Base-by-base conservation (phyloP, 371 early-diverging fungal species). In the Dentiscutata heterogama region DNA sequence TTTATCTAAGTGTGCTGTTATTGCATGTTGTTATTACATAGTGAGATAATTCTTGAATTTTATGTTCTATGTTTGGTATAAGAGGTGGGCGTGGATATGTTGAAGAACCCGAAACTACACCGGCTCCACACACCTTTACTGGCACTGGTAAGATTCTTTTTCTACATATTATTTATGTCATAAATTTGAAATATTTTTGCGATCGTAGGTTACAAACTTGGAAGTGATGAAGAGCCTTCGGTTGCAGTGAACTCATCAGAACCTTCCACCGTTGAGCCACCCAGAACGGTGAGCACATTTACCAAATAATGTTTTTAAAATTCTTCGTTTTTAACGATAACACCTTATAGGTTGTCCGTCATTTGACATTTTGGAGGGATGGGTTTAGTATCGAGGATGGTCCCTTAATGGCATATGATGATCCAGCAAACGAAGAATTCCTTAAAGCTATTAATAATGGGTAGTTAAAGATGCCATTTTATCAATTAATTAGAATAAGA, bases 371-470 rank as follows among this genome's bases (percentile, higher is more conserved):
- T 82, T 99, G 98, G 97, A 90, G 94, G 71, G 93, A 98, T 84
- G 99, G 99, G 46, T 98, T 98, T 84, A 96, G 94, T 79, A 91
- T 99, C 75, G 98, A 96, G 54, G 98, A 98, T 83, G 99, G 99
- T 0, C 96, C 96, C 0, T 86, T 99, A 63, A 88, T 93, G 83
- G 86, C 89, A 58, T 96, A 95, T 82, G 91, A 94, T 61, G 96
- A 96, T 83, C 98, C 98, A 14, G 93, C 90, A 64, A 97, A 95
- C 86, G 91, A 94, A 83, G 93, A 94, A 81, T 90, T 96, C 83
- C 87, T 99, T 83, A 88, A 91, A 64, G 92, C 94, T 14, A 96
- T 99, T 80, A 94, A 96, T 77, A 92, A 91, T 76, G 99, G 97
- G 95, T 95, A 90, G 13, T 8, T 58, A 46, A 73, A 86, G 81